Percentiles rank a stretch among this genome's conserved stretches.
Conservation (phyloP, 108 stramenopile species). For the Cylindrotheca closterium region DNA sequence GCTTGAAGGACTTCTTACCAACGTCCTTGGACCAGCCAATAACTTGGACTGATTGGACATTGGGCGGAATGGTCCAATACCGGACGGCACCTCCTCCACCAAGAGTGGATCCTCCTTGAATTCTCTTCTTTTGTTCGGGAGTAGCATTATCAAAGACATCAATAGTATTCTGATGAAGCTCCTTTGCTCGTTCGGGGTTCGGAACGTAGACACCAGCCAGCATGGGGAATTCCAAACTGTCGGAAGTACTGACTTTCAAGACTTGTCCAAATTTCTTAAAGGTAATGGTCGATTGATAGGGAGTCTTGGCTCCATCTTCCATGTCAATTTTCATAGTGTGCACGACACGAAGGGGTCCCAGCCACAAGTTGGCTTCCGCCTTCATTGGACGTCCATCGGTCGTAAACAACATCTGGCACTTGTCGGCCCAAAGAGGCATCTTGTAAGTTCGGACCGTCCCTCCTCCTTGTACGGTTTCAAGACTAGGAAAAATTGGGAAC, state of each 20-base stretch:
- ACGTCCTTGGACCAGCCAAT: slow-evolving; percentile 55
- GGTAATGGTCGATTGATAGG: slow-evolving; percentile 61
- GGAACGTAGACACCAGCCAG: slow-evolving; percentile 59
- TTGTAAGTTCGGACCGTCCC: slow-evolving; percentile 64
- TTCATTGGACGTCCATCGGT: slow-evolving; percentile 71
- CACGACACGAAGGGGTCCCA: slow-evolving; percentile 61
- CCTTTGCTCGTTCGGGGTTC: slow-evolving; percentile 47
- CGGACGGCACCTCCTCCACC: slow-evolving; percentile 55
- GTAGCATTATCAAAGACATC: slow-evolving; percentile 44
- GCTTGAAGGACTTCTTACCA: slow-evolving; percentile 75
- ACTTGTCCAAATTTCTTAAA: slow-evolving; percentile 67
- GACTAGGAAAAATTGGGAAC: slow-evolving; percentile 56
- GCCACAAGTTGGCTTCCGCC: slow-evolving; percentile 65
- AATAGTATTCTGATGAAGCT: slow-evolving; percentile 52
- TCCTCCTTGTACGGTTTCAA: slow-evolving; percentile 66
- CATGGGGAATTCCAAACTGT: slow-evolving; percentile 55
- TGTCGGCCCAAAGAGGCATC: slow-evolving; percentile 59
- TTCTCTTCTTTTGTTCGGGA: slow-evolving; percentile 38
- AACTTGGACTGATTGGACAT: slow-evolving; percentile 63
- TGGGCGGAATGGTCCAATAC: slow-evolving; percentile 56
- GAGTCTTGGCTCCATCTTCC: slow-evolving; percentile 61
- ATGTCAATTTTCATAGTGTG: slow-evolving; percentile 58
- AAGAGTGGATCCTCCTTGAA: slow-evolving; percentile 40
- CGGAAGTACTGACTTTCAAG: slow-evolving; percentile 54
- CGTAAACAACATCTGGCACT: slow-evolving; percentile 48